These are phyloP conservation scores for Diaporthe australafricana DNA, from an alignment of 2,329 filamentous ascomycete genomes.

Conservation along the genomic window DNA sequence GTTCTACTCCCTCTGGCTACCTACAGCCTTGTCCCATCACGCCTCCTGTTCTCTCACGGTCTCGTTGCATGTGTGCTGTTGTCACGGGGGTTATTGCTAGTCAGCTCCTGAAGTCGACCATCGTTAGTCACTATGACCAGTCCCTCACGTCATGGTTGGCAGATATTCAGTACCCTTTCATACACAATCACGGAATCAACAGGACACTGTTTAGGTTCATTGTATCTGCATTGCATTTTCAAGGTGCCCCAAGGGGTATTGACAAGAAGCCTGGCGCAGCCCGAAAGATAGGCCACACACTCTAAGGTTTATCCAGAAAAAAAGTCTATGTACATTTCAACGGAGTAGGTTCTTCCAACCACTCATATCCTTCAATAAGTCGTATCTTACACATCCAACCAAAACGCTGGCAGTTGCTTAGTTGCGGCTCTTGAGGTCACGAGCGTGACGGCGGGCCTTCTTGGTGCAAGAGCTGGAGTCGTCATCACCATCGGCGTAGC, in stretches of 20 bases:
- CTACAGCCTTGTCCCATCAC: too few relatives aligned
- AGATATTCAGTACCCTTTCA: not conserved
- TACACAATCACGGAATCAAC: not conserved
- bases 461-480: constrained; percentile 24
- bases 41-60: too few relatives aligned
- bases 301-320: not conserved
- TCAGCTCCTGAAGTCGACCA: too few relatives aligned
- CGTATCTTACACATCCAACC: not conserved
- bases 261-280: constrained; percentile 11
- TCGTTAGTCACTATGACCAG: too few relatives aligned
- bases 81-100: too few relatives aligned
- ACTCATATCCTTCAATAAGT: constrained; percentile 2
- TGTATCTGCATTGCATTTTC: constrained; percentile 20
- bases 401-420: not conserved
- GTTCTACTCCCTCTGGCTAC: too few relatives aligned
- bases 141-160: too few relatives aligned
- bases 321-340: constrained; percentile 31
- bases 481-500: constrained; percentile 3
- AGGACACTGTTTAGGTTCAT: not conserved
- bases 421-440: constrained; percentile 23
- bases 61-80: too few relatives aligned
- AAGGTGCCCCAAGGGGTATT: constrained; percentile 9
- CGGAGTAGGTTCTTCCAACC: constrained; percentile 13
- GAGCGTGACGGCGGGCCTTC: constrained; percentile 33
- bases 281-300: constrained; percentile 18